Conservation (phyloP, 2,329 filamentous ascomycete genomes). For the Neonectria hederae region DNA sequence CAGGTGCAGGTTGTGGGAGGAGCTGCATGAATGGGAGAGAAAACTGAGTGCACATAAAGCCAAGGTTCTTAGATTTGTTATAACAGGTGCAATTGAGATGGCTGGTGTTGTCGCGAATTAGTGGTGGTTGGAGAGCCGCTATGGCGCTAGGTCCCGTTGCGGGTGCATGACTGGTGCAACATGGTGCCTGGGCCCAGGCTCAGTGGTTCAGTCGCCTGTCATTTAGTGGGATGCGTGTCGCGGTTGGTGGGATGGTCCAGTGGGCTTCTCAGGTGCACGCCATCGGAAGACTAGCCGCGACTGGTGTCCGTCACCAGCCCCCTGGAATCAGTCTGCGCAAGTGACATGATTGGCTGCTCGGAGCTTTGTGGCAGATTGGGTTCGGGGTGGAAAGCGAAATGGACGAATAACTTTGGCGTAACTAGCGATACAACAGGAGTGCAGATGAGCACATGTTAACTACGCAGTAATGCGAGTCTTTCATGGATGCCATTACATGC, state of each 20-base stretch:
- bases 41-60: conserved; percentile 14
- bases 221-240: not conserved
- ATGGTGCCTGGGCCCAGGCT: conserved; percentile 27
- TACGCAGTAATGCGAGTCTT: not conserved
- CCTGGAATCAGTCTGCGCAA: not conserved
- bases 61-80: conserved; percentile 32
- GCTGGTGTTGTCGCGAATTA: conserved; percentile 39
- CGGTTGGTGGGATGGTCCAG: not conserved
- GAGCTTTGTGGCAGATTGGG: conserved; percentile 1
- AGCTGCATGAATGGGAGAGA: conserved; percentile 27
- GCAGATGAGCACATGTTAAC: conserved; percentile 1
- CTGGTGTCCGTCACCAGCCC: conserved; percentile 25
- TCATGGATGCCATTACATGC: not conserved
- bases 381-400: conserved; percentile 1
- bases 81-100: conserved; percentile 41
- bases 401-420: not conserved
- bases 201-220: conserved; percentile 22
- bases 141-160: conserved; percentile 27
- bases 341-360: conserved; percentile 12
- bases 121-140: conserved; percentile 39
- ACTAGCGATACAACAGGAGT: not conserved
- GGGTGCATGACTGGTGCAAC: not conserved
- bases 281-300: conserved; percentile 5
- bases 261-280: conserved; percentile 6
- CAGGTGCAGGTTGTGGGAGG: not conserved